Conservation (phyloP, 148 eudicot genomes). For the Euryodendron excelsum region DNA sequence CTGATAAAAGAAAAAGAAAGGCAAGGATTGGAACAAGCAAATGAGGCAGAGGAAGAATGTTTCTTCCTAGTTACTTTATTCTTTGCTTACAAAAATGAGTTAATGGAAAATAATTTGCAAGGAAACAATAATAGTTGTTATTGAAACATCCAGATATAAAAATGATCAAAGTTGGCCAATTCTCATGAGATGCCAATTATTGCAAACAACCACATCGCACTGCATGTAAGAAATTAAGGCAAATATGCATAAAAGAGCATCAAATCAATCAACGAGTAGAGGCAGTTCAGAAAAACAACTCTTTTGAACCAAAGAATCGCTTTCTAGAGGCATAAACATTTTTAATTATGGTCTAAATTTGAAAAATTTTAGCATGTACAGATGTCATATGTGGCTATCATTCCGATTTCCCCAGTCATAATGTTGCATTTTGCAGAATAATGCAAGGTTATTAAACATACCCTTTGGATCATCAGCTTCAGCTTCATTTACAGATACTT, state of each 20-base stretch:
- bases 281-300: not conserved
- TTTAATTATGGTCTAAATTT: not conserved
- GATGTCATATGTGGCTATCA: not conserved
- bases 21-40: not conserved
- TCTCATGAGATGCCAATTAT: not conserved
- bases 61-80: too few relatives aligned
- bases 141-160: not conserved
- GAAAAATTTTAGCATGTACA: not conserved
- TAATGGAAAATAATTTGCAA: not conserved
- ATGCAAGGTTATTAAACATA: conserved; percentile 32
- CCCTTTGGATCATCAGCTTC: conserved; percentile 47
- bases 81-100: not conserved
- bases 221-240: not conserved
- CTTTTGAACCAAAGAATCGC: not conserved
- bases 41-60: not conserved
- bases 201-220: not conserved
- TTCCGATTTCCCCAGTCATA: conserved; percentile 3
- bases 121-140: not conserved
- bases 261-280: not conserved
- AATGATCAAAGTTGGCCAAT: not conserved
- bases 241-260: not conserved
- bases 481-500: conserved; percentile 30
- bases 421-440: conserved; percentile 36
- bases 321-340: not conserved
- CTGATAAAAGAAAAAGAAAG: not conserved